Conservation (phyloP, 2,329 filamentous ascomycete species). For the Pseudogymnoascus verrucosus region DNA sequence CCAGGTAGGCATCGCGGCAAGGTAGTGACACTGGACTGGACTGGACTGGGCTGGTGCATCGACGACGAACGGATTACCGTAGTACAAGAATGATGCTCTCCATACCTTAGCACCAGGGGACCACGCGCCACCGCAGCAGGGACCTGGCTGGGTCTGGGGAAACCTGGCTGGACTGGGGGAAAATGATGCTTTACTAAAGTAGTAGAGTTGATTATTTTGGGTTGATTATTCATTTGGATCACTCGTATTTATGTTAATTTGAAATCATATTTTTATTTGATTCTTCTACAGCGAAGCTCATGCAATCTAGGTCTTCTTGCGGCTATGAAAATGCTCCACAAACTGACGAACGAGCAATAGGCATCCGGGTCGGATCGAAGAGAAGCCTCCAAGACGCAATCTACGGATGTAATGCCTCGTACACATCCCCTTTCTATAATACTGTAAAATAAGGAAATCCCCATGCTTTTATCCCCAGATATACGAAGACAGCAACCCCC, state of each 20-base stretch:
- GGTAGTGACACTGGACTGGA: not conserved
- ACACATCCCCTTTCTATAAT: not conserved
- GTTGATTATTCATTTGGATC: not conserved
- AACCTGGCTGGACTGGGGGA: not conserved
- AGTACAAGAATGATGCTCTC: not conserved
- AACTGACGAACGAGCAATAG: not conserved
- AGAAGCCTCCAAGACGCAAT: not conserved
- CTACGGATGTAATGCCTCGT: not conserved
- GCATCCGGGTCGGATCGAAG: not conserved
- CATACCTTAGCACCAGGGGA: not conserved
- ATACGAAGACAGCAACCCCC: not conserved
- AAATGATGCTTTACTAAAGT: not conserved
- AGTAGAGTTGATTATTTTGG: not conserved
- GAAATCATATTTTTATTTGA: not conserved
- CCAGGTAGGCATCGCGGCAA: not conserved
- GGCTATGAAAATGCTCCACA: not conserved
- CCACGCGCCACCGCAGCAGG: not conserved
- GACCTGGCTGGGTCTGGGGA: not conserved
- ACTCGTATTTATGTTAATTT: not conserved
- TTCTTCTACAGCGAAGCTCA: not conserved
- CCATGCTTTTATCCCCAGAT: not conserved
- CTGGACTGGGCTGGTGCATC: not conserved
- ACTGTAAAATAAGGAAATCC: not conserved
- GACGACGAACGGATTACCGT: not conserved
- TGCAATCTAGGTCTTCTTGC: slow-evolving; percentile 1